These are phyloP conservation scores for Haematococcus lacustris DNA, from an alignment of 139 green algal species.

Conservation along the genomic window DNA sequence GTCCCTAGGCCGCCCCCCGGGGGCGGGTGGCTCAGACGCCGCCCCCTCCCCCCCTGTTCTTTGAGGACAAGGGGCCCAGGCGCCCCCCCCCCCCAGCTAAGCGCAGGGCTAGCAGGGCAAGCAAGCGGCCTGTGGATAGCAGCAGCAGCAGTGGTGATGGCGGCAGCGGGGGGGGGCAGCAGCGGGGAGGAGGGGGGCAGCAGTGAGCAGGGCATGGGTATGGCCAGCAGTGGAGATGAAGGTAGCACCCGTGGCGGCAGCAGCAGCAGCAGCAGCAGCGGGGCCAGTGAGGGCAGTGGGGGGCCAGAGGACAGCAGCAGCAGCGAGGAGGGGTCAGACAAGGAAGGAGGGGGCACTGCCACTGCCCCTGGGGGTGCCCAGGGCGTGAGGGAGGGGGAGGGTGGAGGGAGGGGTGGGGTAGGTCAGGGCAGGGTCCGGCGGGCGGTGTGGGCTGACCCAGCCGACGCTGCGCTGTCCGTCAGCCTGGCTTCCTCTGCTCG, in stretches of 20 bases:
- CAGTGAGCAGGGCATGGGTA: neutral
- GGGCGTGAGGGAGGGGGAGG: neutral
- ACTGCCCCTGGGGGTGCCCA: neutral
- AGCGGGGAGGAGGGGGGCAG: too few relatives aligned
- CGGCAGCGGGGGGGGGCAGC: too few relatives aligned
- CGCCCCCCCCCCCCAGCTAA: too few relatives aligned
- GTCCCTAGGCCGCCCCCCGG: neutral
- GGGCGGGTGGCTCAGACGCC: neutral
- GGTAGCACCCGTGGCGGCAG: too few relatives aligned
- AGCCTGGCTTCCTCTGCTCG: conserved; percentile 34
- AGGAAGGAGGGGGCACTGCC: neutral
- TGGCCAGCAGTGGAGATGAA: neutral
- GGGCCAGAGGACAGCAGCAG: neutral
- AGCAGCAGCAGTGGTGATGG: too few relatives aligned
- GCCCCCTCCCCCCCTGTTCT: too few relatives aligned
- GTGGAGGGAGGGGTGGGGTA: neutral
- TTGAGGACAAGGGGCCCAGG: neutral
- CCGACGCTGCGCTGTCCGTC: conserved; percentile 43
- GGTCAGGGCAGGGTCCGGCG: neutral
- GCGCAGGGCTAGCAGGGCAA: too few relatives aligned
- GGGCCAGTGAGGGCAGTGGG: too few relatives aligned
- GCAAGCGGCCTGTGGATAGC: too few relatives aligned
- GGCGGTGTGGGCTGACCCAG: conserved; percentile 62
- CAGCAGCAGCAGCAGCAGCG: too few relatives aligned
- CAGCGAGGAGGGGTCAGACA: neutral